Evolutionary conservation across 2,329 filamentous ascomycete genomes (phyloP).

Genomic region (Fusarium sp.): DNA sequence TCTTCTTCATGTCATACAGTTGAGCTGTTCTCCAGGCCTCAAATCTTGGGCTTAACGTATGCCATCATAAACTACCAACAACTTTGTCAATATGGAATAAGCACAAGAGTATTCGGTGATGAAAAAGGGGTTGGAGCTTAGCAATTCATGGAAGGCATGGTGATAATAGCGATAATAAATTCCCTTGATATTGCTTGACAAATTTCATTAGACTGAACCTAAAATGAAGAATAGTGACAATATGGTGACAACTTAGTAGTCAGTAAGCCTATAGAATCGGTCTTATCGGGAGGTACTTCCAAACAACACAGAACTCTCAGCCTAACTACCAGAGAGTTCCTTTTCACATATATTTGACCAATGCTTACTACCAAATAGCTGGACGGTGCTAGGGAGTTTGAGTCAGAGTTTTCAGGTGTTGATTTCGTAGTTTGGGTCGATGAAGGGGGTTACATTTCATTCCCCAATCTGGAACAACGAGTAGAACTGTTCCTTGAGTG

Average conservation of each 20-base stretch:
- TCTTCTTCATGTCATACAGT: not conserved
- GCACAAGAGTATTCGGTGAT: not conserved
- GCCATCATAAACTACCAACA: not conserved
- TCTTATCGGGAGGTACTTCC: too few relatives aligned
- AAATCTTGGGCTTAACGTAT: not conserved
- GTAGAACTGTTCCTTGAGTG: not conserved
- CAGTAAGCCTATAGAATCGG: too few relatives aligned
- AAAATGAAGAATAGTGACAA: too few relatives aligned
- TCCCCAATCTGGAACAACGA: not conserved
- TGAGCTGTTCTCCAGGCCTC: not conserved
- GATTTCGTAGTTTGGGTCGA: not conserved
- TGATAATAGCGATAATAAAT: too few relatives aligned
- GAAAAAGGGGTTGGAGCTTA: not conserved
- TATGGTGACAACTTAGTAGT: too few relatives aligned
- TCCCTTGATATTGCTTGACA: too few relatives aligned
- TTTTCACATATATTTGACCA: too few relatives aligned
- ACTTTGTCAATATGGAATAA: not conserved
- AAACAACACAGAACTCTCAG: too few relatives aligned
- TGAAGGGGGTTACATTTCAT: not conserved
- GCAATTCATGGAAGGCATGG: too few relatives aligned
- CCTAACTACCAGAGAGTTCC: too few relatives aligned
- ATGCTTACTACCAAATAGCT: too few relatives aligned
- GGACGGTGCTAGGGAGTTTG: not conserved
- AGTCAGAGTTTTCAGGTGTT: not conserved
- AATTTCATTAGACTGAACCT: too few relatives aligned